These are phyloP conservation scores for Scorias spongiosa DNA, from an alignment of 2,329 filamentous ascomycete species.

Conservation along the genomic window DNA sequence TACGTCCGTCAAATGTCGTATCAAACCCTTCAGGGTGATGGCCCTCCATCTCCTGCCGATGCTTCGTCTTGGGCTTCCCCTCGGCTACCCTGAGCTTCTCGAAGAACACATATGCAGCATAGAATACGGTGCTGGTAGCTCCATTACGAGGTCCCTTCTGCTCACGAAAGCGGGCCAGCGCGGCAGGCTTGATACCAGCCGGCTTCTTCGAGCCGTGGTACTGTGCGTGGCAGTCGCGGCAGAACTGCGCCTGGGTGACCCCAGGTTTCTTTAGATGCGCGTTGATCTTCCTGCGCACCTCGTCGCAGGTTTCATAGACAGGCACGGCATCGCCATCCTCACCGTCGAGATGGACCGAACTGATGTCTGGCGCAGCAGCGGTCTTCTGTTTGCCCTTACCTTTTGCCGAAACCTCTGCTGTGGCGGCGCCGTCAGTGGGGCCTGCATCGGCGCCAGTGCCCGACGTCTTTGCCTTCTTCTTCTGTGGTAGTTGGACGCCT, in stretches of 20 bases:
- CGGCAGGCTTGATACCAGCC: slow-evolving; percentile 25
- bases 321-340: slow-evolving; percentile 33
- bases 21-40: slow-evolving; percentile 13
- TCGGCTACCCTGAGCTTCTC: slow-evolving; percentile 41
- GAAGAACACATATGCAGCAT: slow-evolving; percentile 43
- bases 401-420: background rate
- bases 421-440: background rate
- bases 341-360: slow-evolving; percentile 15
- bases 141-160: slow-evolving; percentile 35
- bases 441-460: slow-evolving; percentile 1
- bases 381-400: background rate
- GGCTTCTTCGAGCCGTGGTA: slow-evolving; percentile 16
- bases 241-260: background rate
- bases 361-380: slow-evolving; percentile 2
- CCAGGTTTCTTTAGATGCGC: slow-evolving; percentile 24
- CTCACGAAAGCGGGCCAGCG: slow-evolving; percentile 34
- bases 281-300: slow-evolving; percentile 42
- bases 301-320: slow-evolving; percentile 43
- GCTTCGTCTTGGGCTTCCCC: slow-evolving; percentile 36
- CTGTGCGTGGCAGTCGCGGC: slow-evolving; percentile 21
- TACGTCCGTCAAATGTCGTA: background rate
- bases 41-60: slow-evolving; percentile 37
- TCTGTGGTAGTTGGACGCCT: slow-evolving; percentile 26
- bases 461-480: slow-evolving; percentile 20
- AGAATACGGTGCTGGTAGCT: slow-evolving; percentile 35